Percentiles rank a stretch among this genome's conserved stretches.
Evolutionary conservation across 352 stramenopile genomes (phyloP).

Genomic region (Globisporangium megalacanthum): DNA sequence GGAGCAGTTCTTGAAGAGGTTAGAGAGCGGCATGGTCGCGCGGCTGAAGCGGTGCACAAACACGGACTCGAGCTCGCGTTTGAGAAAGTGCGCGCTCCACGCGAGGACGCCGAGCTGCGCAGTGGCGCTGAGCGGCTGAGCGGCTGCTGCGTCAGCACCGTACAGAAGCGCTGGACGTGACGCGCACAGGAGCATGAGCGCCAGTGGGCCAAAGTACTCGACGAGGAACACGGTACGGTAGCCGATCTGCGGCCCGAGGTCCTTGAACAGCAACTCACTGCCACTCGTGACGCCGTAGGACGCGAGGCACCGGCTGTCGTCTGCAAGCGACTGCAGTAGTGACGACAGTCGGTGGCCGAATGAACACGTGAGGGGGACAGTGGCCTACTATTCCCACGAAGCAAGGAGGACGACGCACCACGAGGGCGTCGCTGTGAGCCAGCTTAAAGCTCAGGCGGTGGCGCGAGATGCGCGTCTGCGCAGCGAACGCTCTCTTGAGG

Average conservation of each 20-base stretch:
- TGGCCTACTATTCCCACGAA: too few species aligned
- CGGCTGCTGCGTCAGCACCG: constrained; percentile 32
- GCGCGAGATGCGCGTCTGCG: constrained; percentile 36
- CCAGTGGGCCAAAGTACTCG: constrained; percentile 82
- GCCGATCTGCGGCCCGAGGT: constrained; percentile 83
- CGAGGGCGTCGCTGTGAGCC: too few species aligned
- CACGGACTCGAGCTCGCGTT: constrained; percentile 84
- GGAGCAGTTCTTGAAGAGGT: constrained; percentile 89
- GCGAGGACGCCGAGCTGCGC: constrained; percentile 48
- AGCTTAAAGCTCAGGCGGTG: constrained; percentile 68
- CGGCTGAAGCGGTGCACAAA: constrained; percentile 88
- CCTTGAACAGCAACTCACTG: constrained; percentile 61
- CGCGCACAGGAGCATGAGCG: constrained; percentile 81
- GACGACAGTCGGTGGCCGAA: neutral
- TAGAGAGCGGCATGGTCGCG: constrained; percentile 82
- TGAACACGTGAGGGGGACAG: too few species aligned
- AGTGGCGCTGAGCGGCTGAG: constrained; percentile 33
- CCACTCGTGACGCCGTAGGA: constrained; percentile 49
- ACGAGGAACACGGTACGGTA: constrained; percentile 86
- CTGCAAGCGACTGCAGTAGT: constrained; percentile 32
- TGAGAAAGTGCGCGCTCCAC: constrained; percentile 84
- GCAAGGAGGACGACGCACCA: too few species aligned
- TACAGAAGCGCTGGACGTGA: constrained; percentile 70
- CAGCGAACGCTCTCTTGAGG: constrained; percentile 61
- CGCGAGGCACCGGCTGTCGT: constrained; percentile 51